Evolutionary conservation across 2,329 filamentous ascomycete genomes (phyloP).

Genomic region (Cladophialophora yegresii): DNA sequence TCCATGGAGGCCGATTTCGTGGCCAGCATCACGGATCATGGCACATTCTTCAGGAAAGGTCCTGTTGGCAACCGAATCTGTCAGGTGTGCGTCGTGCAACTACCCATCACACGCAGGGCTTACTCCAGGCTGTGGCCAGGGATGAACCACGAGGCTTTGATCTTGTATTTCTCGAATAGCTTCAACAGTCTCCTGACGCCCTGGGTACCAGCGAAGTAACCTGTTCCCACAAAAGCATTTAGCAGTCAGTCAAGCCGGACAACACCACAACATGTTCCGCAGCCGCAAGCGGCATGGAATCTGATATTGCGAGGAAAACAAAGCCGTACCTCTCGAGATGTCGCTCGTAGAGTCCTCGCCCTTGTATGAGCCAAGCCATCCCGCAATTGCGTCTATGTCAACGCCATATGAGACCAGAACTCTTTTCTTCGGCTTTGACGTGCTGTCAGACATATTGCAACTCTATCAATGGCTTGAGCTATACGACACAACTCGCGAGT

Average conservation of each 20-base stretch:
- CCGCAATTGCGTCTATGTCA: conserved; percentile 72
- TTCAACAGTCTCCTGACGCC: conserved; percentile 68
- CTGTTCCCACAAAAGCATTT: conserved; percentile 31
- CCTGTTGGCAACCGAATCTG: conserved; percentile 16
- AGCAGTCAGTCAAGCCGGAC: not conserved
- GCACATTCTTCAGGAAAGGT: conserved; percentile 67
- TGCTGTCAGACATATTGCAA: conserved; percentile 5
- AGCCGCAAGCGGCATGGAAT: not conserved
- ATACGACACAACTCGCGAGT: not conserved
- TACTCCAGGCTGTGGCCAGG: conserved; percentile 62
- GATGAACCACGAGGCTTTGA: conserved; percentile 70
- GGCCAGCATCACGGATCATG: conserved; percentile 62
- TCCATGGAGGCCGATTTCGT: conserved; percentile 69
- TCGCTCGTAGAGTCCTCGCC: conserved; percentile 71
- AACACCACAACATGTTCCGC: not conserved
- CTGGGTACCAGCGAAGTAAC: conserved; percentile 68
- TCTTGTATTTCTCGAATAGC: conserved; percentile 70
- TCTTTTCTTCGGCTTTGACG: conserved; percentile 47
- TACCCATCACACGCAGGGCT: not conserved
- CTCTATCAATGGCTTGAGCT: not conserved
- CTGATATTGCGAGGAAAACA: not conserved
- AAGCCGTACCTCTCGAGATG: conserved; percentile 63
- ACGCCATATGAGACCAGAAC: conserved; percentile 65
- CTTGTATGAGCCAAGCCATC: conserved; percentile 74
- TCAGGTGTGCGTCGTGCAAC: not conserved